These are phyloP conservation scores for Xerocomus spinulosus DNA, from an alignment of 768 basidiomycete genomes.

Conservation along the genomic window DNA sequence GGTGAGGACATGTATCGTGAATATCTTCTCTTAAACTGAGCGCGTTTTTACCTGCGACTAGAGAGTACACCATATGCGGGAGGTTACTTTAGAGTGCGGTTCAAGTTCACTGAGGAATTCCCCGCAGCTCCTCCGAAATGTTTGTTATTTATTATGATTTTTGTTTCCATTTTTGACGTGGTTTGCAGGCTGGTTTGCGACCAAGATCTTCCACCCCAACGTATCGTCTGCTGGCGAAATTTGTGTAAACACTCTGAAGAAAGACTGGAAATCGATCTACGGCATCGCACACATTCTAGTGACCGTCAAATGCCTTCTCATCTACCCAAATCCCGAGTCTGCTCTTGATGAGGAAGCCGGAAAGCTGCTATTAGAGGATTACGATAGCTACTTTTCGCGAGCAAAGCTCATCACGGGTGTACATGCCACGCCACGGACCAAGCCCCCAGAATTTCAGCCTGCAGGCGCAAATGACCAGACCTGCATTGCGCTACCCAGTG, in stretches of 20 bases:
- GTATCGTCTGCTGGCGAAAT: constrained; percentile 88
- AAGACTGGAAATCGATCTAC: constrained; percentile 91
- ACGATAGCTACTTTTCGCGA: constrained; percentile 80
- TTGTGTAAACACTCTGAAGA: constrained; percentile 95
- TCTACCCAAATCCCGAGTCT: constrained; percentile 95
- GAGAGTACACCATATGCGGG: constrained; percentile 67
- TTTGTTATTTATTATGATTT: constrained; percentile 25
- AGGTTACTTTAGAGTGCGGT: constrained; percentile 72
- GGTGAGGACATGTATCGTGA: constrained; percentile 45
- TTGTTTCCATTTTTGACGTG: constrained; percentile 4
- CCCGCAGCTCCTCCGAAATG: constrained; percentile 94
- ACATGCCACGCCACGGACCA: constrained; percentile 78
- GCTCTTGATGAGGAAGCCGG: constrained; percentile 96
- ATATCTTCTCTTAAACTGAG: constrained; percentile 4
- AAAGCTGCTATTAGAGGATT: constrained; percentile 85
- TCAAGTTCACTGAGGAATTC: constrained; percentile 91
- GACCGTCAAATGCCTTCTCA: constrained; percentile 91
- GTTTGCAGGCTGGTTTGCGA: constrained; percentile 73
- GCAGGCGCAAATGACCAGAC: constrained; percentile 31
- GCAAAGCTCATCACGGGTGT: constrained; percentile 88
- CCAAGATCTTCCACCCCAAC: constrained; percentile 98
- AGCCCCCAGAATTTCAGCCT: constrained; percentile 67
- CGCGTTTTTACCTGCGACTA: constrained; percentile 20
- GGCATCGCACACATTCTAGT: constrained; percentile 89
- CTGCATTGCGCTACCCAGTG: constrained; percentile 11